Base-by-base conservation (phyloP, 805 yeast species). In the Wickerhamomyces hampshirensis region DNA sequence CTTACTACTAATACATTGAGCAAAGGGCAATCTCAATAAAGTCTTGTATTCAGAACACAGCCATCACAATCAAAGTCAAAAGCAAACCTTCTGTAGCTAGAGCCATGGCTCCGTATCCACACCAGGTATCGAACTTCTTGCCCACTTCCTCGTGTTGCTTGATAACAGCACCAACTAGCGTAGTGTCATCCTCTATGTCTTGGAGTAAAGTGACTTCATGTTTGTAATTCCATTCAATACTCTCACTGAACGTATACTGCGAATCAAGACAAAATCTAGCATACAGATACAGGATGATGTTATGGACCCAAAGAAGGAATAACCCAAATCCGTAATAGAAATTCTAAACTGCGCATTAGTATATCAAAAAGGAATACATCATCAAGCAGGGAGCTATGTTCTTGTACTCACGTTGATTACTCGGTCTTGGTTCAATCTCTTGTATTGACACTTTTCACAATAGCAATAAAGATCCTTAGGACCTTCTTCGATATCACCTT, bases 101-200 rank as follows among this genome's bases (percentile, higher is more conserved):
- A 1, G 36, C 58, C 38, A 50, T 26, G 2, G 16, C 28, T 18
- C 55, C 46, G 50, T 50, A 48, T 2, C 50, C 50, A 6, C 44
- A 31, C 39, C 43, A 39, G 15, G 28, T 33, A 26, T 38, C 44
- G 24, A 47, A 53, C 6, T n/a, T 14, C 3, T 10, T 13, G n/a
- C 36, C 23, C 1, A 21, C 19, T 2, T 18, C 8, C 13, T 36
- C 43, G 19, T 53, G 57, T 12, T 44, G 40, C 6, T 16, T n/a
- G 6, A 53, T 32, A 7, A 48, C 30, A 1, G 23, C 13, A 0
- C 38, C 44, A 3, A 44, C 42, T 1, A 48, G 12, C 4, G 39
- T 38, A 4, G 41, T 33, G 2, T 38, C 48, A 5, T 43, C 48
- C 3, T 23, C 34, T 4, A 31, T n/a, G 7, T 28, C 37, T 13